Evolutionary conservation across 2,329 filamentous ascomycete species (phyloP).

Genomic region (Sclerotinia nivalis): DNA sequence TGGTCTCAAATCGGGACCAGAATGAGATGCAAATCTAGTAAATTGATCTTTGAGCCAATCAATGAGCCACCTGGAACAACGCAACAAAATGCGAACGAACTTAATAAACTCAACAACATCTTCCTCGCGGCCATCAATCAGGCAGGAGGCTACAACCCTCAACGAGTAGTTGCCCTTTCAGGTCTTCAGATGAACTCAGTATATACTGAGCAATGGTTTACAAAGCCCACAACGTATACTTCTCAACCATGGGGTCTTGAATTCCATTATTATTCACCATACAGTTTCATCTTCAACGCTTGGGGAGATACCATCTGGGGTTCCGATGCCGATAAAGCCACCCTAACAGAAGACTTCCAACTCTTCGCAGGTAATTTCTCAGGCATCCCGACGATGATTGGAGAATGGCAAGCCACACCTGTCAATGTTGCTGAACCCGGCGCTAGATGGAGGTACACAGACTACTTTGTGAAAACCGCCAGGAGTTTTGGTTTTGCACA

Average conservation of each 20-base stretch:
- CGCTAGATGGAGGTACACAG: slow-evolving; percentile 59
- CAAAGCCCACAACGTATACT: slow-evolving; percentile 49
- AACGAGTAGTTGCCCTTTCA: slow-evolving; percentile 57
- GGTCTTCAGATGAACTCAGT: slow-evolving; percentile 52
- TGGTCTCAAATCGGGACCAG: slow-evolving; percentile 60
- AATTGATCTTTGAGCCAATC: slow-evolving; percentile 59
- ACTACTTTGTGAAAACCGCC: slow-evolving; percentile 53
- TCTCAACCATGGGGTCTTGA: slow-evolving; percentile 60
- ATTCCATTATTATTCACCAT: slow-evolving; percentile 62
- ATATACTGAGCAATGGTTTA: slow-evolving; percentile 57
- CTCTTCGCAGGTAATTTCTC: slow-evolving; percentile 56
- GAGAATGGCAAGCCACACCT: slow-evolving; percentile 57
- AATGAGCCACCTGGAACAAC: slow-evolving; percentile 59
- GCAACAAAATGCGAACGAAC: slow-evolving; percentile 49
- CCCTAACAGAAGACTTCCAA: slow-evolving; percentile 52
- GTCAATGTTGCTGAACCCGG: slow-evolving; percentile 52
- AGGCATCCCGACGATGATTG: slow-evolving; percentile 55
- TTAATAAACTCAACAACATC: slow-evolving; percentile 58
- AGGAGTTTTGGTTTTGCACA: slow-evolving; percentile 52
- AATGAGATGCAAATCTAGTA: slow-evolving; percentile 55
- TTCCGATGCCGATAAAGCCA: slow-evolving; percentile 53
- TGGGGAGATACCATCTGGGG: slow-evolving; percentile 65
- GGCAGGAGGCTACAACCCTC: slow-evolving; percentile 55
- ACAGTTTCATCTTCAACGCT: slow-evolving; percentile 50
- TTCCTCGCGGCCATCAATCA: slow-evolving; percentile 56